Percentiles rank a stretch among this genome's conserved stretches.
Evolutionary conservation across 225 moss, liverwort and hornwort species (phyloP).

Genomic region (Physcomitrium patens): DNA sequence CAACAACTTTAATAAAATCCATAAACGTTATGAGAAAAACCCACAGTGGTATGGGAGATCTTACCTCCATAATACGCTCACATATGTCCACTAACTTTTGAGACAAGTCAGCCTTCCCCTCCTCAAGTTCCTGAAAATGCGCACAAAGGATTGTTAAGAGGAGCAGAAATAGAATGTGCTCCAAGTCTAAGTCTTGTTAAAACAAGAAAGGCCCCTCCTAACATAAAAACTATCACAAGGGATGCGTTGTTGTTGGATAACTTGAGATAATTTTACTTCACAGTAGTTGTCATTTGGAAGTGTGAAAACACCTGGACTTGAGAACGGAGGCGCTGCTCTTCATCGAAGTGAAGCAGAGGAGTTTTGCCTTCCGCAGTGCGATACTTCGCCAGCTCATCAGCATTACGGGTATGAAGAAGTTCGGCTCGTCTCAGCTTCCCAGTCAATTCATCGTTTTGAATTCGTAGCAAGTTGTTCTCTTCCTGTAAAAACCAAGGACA

Average conservation of each 20-base stretch:
- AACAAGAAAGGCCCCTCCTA: not conserved
- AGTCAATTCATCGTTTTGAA: conserved; percentile 83
- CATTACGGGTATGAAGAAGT: conserved; percentile 72
- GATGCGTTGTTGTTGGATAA: not conserved
- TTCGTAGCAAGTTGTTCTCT: conserved; percentile 76
- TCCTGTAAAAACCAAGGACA: conserved; percentile 48
- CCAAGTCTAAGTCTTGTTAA: not conserved
- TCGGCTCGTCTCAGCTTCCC: conserved; percentile 84
- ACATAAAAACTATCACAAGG: not conserved
- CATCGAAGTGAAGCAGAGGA: conserved; percentile 76
- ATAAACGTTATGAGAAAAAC: too few species aligned
- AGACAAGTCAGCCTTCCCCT: conserved; percentile 59
- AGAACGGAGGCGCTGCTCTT: conserved; percentile 71
- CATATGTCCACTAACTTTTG: conserved; percentile 64
- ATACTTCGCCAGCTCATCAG: conserved; percentile 86
- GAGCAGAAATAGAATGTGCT: not conserved
- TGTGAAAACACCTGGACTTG: conserved; percentile 64
- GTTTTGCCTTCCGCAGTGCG: conserved; percentile 78
- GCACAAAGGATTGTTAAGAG: conserved; percentile 9
- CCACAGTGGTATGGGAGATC: not conserved
- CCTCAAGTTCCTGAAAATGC: conserved; percentile 68
- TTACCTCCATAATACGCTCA: conserved; percentile 68
- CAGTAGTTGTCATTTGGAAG: not conserved
- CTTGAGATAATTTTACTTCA: too few species aligned
- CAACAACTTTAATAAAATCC: too few species aligned